Evolutionary conservation across 2,329 filamentous ascomycete species (phyloP), one percentile per base, ranked within the genome.

Genomic region (Orbilia quercus): DNA sequence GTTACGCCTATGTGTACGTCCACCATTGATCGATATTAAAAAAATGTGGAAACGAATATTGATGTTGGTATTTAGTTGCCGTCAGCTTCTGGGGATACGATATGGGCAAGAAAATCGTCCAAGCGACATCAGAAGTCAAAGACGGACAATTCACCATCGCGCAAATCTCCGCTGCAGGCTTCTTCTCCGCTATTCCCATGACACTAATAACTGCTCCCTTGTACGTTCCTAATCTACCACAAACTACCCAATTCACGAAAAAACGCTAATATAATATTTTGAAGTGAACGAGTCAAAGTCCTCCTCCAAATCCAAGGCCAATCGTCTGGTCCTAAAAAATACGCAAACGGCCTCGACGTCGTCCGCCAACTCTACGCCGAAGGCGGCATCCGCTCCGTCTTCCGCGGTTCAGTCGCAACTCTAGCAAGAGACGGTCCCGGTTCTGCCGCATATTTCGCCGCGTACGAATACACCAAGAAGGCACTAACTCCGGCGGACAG

Each of bases 121-220:
- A 87, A 77, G 84, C 82, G 74, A 82, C 90, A 77, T 89, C 89
- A 34, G 84, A 85, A 14, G 87, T 89, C 69, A 88, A 91, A 81
- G 84, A 86, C 58, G 87, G 89, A 77, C 63, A 70, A 44, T 91
- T 91, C 82, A 88, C 89, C 70, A 92, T 97, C 79, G 90, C 85
- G 45, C 95, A 99, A 82, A 89, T 96, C 82, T 95, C 91, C 34
- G 87, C 91, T 36, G 95, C 95, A 12, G 95, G 95, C 76, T 97
- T 97, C 87, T 96, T 99, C 87, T 96, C 91, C 79, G 95, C 95
- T 74, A 90, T 99, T 72, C 95, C 95, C 79, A 96, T 96, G 92
- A 99, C 95, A 2, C 83, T 91, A 82, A 97, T 99, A 83, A 98
- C 95, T n/a, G 95, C 95, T 2, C 95, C 95, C 74, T 98, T 99